Evolutionary conservation across 2,329 filamentous ascomycete species (phyloP).

Genomic region (Talaromyces sp.): DNA sequence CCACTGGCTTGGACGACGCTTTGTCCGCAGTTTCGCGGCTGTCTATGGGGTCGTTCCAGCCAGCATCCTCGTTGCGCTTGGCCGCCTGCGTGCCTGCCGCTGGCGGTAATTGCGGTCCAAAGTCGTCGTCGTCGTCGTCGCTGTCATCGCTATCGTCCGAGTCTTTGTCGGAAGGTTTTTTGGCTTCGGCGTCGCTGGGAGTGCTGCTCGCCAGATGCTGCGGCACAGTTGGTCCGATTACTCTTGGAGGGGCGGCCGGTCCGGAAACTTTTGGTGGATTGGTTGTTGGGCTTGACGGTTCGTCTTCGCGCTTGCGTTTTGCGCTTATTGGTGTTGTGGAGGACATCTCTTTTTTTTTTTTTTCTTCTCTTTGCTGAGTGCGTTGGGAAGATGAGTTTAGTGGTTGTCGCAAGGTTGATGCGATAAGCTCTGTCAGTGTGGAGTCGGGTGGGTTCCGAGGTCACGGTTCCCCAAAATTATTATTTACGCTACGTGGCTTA

Average conservation of each 20-base stretch:
- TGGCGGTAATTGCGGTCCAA: conserved; percentile 27
- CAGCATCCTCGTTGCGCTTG: not conserved
- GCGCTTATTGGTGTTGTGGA: not conserved
- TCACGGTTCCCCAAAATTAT: not conserved
- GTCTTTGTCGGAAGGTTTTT: not conserved
- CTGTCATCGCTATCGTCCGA: conserved; percentile 15
- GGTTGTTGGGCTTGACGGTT: not conserved
- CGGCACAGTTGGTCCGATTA: not conserved
- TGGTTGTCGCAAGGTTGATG: not conserved
- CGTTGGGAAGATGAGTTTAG: not conserved
- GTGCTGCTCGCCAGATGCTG: not conserved
- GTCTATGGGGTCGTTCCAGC: not conserved
- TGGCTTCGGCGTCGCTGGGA: not conserved
- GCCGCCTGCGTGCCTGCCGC: not conserved
- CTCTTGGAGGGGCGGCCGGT: not conserved
- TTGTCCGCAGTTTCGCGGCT: not conserved
- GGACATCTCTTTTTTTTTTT: too few species aligned
- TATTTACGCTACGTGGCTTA: too few species aligned
- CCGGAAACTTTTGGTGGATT: not conserved
- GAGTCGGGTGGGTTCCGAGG: not conserved
- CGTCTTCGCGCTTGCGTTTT: not conserved
- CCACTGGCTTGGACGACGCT: conserved; percentile 16
- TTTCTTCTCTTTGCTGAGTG: not conserved
- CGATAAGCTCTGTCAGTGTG: not conserved
- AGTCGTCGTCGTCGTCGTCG: conserved; percentile 35